Conservation (phyloP, 495 filamentous ascomycete species). For the Pyronema omphalodes region DNA sequence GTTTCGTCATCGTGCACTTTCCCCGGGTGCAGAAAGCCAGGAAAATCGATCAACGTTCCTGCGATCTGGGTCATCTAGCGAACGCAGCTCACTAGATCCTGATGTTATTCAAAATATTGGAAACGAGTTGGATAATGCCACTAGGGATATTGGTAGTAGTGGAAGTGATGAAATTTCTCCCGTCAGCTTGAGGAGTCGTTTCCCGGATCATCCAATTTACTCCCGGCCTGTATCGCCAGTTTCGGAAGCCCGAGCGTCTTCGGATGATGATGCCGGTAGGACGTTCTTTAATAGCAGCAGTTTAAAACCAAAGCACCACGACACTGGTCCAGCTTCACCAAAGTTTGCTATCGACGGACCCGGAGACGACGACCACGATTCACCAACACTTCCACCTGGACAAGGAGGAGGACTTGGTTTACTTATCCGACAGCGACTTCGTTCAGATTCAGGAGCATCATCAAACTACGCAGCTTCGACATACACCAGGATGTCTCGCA, state of each 20-base stretch:
- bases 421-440: constrained; percentile 71
- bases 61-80: not conserved
- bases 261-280: not conserved
- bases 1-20: too few relatives aligned
- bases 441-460: constrained; percentile 61
- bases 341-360: constrained; percentile 3
- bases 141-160: not conserved
- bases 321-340: constrained; percentile 15
- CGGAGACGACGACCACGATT: constrained; percentile 33
- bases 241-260: not conserved
- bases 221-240: not conserved
- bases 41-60: not conserved
- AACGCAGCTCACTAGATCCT: not conserved
- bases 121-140: not conserved
- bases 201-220: not conserved
- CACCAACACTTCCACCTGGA: constrained; percentile 59
- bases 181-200: not conserved
- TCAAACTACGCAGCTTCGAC: constrained; percentile 42
- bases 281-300: not conserved
- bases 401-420: constrained; percentile 46
- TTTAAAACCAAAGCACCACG: constrained; percentile 5
- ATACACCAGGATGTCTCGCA: constrained; percentile 18
- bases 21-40: not conserved
- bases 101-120: not conserved
- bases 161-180: not conserved